Evolutionary conservation across 2,329 filamentous ascomycete species (phyloP).

Genomic region (Pseudodiploospora longispora): DNA sequence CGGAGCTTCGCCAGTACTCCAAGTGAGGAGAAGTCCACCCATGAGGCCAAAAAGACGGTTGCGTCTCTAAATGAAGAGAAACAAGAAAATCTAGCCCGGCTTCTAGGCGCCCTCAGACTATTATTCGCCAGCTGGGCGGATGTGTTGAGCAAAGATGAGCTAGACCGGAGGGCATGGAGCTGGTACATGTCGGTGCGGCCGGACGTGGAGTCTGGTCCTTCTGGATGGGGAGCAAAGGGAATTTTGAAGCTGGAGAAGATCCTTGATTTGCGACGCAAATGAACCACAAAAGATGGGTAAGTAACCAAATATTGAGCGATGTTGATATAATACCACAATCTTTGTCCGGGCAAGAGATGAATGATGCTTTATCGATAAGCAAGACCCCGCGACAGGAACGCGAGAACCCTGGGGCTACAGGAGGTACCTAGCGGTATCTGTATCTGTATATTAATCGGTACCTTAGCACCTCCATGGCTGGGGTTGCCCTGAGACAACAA

Average conservation of each 20-base stretch:
- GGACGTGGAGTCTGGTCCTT: constrained; percentile 63
- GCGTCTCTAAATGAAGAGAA: constrained; percentile 50
- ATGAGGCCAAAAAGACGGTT: constrained; percentile 39
- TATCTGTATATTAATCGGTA: too few species aligned
- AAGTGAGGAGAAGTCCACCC: constrained; percentile 7
- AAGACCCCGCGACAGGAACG: too few species aligned
- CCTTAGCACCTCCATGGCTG: too few species aligned
- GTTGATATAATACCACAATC: too few species aligned
- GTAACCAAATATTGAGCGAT: too few species aligned
- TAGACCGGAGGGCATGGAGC: constrained; percentile 69
- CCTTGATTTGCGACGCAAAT: constrained; percentile 42
- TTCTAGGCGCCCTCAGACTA: constrained; percentile 64
- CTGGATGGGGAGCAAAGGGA: constrained; percentile 80
- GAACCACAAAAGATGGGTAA: neutral
- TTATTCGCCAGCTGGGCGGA: constrained; percentile 67
- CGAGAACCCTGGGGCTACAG: too few species aligned
- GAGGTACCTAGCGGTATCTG: too few species aligned
- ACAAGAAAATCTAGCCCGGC: constrained; percentile 58
- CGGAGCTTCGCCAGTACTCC: constrained; percentile 47
- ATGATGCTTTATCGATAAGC: too few species aligned
- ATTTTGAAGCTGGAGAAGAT: constrained; percentile 59
- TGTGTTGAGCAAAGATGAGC: constrained; percentile 53
- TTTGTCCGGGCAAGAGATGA: too few species aligned
- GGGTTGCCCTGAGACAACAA: too few species aligned
- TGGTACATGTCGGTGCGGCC: constrained; percentile 77